phyloP scores from a whole-genome alignment of 768 basidiomycete species.

The Fomitopsis serialis region DNA sequence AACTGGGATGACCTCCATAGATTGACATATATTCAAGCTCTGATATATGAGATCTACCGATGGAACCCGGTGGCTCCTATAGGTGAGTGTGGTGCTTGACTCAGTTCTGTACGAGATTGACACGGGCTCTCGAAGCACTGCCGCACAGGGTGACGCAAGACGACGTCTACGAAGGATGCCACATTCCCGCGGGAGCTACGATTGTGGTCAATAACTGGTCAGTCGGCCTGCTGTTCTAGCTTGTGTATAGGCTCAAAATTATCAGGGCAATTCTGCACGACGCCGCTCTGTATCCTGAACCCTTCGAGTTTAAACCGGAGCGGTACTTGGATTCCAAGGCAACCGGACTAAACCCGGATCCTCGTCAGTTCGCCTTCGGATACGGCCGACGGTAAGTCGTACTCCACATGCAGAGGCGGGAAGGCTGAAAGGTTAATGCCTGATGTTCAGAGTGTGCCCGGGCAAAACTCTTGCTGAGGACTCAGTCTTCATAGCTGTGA shows the following conservation, averaged over 20 bases:
- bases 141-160: too few species aligned
- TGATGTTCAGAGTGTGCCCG: not conserved
- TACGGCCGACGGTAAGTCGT: not conserved
- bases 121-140: too few species aligned
- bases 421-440: too few species aligned
- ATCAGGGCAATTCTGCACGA: slow-evolving; percentile 16
- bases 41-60: slow-evolving; percentile 8
- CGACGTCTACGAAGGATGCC: too few species aligned
- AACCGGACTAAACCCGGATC: not conserved
- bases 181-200: too few species aligned
- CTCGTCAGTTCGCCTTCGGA: not conserved
- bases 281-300: not conserved
- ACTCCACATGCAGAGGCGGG: not conserved
- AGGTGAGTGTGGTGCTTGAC: not conserved
- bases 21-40: not conserved
- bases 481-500: slow-evolving; percentile 29
- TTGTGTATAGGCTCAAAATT: slow-evolving; percentile 12
- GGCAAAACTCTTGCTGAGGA: slow-evolving; percentile 31
- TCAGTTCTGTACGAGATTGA: not conserved
- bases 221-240: too few species aligned
- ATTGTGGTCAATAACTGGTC: too few species aligned
- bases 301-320: not conserved
- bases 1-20: not conserved
- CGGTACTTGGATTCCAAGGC: not conserved
- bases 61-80: slow-evolving; percentile 2